These are phyloP conservation scores for Panicum hallii DNA, from an alignment of 202 grass and related monocot species.

Conservation along the genomic window DNA sequence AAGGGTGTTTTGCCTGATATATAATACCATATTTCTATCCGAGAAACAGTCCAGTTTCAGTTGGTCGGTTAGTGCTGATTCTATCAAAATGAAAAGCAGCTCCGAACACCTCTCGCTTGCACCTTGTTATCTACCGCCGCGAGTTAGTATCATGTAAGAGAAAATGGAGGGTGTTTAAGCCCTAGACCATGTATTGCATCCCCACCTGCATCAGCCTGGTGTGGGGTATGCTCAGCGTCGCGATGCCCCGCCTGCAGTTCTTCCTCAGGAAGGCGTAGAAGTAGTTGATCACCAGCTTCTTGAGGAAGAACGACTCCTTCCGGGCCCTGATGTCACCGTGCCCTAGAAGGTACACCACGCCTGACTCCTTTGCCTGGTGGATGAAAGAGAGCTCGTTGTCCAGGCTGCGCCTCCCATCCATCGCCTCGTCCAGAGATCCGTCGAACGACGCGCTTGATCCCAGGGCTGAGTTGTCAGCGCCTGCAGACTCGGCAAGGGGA, in stretches of 20 bases:
- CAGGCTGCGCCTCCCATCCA: slow-evolving; percentile 61
- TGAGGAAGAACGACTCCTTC: slow-evolving; percentile 95
- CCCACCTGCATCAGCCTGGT: slow-evolving; percentile 87
- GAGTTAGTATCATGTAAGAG: slow-evolving; percentile 35
- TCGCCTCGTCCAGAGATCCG: slow-evolving; percentile 48
- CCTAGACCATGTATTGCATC: slow-evolving; percentile 98
- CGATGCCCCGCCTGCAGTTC: slow-evolving; percentile 87
- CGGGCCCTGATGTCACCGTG: slow-evolving; percentile 87
- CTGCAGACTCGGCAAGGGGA: slow-evolving; percentile 50
- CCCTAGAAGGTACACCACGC: slow-evolving; percentile 88
- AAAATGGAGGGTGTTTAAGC: not conserved
- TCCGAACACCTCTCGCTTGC: not conserved
- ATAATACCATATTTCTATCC: not conserved
- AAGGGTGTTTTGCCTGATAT: not conserved
- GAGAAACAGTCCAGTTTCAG: not conserved
- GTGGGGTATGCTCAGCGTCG: slow-evolving; percentile 73
- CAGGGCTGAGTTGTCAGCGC: slow-evolving; percentile 44
- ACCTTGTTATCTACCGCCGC: slow-evolving; percentile 23
- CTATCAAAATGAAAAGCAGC: slow-evolving; percentile 35
- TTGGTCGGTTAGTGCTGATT: slow-evolving; percentile 20
- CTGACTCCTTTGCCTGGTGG: slow-evolving; percentile 79
- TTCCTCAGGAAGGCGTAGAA: slow-evolving; percentile 92
- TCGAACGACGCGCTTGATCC: slow-evolving; percentile 63
- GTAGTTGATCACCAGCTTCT: slow-evolving; percentile 98
- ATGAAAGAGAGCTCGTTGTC: slow-evolving; percentile 86